phyloP scores from a whole-genome alignment of 2,329 filamentous ascomycete genomes.

The Coniochaeta sp. region DNA sequence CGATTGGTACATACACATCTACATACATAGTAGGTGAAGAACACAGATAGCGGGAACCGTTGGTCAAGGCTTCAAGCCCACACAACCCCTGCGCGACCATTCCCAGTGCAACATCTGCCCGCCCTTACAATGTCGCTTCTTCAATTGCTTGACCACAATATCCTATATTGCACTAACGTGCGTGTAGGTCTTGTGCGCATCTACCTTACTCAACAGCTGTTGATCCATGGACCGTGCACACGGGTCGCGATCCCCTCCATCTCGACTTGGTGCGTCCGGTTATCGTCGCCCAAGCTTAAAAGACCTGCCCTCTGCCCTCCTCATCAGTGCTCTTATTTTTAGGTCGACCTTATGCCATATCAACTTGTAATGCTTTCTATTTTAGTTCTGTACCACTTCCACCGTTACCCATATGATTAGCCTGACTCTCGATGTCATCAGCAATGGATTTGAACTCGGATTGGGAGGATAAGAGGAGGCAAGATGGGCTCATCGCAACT shows the following conservation, averaged over 20 bases:
- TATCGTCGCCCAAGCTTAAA: background rate
- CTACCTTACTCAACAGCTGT: background rate
- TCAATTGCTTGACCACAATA: background rate
- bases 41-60: background rate
- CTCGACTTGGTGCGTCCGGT: background rate
- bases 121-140: background rate
- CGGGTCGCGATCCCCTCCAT: background rate
- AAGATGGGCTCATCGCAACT: background rate
- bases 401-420: background rate
- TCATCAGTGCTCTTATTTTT: background rate
- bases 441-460: background rate
- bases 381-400: background rate
- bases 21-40: too few species aligned
- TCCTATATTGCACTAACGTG: background rate
- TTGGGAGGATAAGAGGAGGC: background rate
- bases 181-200: background rate
- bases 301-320: too few species aligned
- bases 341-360: background rate
- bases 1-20: too few species aligned
- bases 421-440: background rate
- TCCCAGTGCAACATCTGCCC: background rate
- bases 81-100: background rate
- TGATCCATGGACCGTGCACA: background rate
- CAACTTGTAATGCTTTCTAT: background rate
- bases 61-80: background rate